Evolutionary conservation across 208 protist species (phyloP), one percentile per base, ranked within the genome.

Genomic region (Acanthamoeba lenticulata): DNA sequence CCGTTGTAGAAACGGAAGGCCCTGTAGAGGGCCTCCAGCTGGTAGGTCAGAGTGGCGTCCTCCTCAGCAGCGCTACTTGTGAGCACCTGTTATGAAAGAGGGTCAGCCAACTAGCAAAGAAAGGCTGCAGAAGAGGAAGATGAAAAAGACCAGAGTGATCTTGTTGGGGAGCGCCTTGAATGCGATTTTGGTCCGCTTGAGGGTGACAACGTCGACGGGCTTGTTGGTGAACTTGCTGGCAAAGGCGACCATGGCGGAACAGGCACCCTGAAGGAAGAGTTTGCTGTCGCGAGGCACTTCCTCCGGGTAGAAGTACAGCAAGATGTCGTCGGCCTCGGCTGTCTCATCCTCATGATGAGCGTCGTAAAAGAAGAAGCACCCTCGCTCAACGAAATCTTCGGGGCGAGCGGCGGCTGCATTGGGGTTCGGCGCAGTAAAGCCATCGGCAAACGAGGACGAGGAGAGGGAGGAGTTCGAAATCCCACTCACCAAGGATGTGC

Each of bases 361-460:
- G 85, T 91, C 85, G 55, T 91, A 91, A 52, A 91, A 91, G 40
- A 91, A 91, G 57, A 91, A 91, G 52, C 85, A 91, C 11, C 77
- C 77, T 0, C 77, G 38, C 29, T 86, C 44, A 42, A 86, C 4
- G 77, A 86, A 86, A 24, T 86, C 45, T 29, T 86, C 45, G 29
- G 77, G 77, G 47, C 47, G 15, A 15, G 9, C 47, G 47, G 47
- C 47, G 47, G 47, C 47, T 52, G 47, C 9, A n/a, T 15, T 52
- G 47, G 47, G 9, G 9, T 52, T 5, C 9, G 47, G 47, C 47
- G 47, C 15, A 36, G 11, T 36, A 19, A 67, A 67, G 60, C 60
- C 60, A 11, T 67, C 60, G 60, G 9, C 19, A 29, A 67, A 67
- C n/a, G 60, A 67, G 5, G n/a, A 9, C 7, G 60, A 67, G n/a